Percentiles rank a stretch among this genome's conserved stretches.
Evolutionary conservation across 331 rosid species (phyloP).

Genomic region (Rosa hybrid): DNA sequence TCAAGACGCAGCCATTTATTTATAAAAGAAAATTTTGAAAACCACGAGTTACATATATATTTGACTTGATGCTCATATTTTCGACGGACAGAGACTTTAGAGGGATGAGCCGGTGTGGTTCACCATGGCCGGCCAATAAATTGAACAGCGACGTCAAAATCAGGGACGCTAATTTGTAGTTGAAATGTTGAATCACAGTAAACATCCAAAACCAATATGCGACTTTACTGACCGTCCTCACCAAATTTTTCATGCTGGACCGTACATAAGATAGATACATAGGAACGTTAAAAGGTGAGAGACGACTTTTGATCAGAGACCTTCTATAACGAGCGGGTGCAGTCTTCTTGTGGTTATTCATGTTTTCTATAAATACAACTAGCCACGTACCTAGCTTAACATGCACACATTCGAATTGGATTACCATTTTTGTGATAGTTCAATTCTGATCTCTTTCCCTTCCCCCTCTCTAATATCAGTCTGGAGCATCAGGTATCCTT

Average conservation of each 20-base stretch:
- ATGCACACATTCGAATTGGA: background rate
- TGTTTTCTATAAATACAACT: background rate
- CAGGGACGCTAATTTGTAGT: background rate
- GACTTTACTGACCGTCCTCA: background rate
- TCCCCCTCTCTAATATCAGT: background rate
- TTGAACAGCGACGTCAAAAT: background rate
- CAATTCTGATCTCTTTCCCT: background rate
- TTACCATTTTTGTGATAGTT: background rate
- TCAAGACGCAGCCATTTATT: too few species aligned
- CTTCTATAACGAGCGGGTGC: background rate
- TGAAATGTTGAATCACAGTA: background rate
- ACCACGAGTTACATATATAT: too few species aligned
- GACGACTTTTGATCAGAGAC: background rate
- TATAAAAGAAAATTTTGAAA: too few species aligned
- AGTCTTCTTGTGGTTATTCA: background rate
- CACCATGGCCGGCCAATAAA: background rate
- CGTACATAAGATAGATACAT: too few species aligned
- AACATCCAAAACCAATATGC: background rate
- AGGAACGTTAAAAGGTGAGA: background rate
- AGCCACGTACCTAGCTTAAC: background rate
- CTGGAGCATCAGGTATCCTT: background rate
- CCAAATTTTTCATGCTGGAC: background rate
- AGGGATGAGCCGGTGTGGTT: background rate
- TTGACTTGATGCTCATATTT: background rate
- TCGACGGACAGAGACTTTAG: background rate